Evolutionary conservation across 495 filamentous ascomycete genomes (phyloP), one percentile per base, ranked within the genome.

Genomic region (Trichoderma asperelloides): DNA sequence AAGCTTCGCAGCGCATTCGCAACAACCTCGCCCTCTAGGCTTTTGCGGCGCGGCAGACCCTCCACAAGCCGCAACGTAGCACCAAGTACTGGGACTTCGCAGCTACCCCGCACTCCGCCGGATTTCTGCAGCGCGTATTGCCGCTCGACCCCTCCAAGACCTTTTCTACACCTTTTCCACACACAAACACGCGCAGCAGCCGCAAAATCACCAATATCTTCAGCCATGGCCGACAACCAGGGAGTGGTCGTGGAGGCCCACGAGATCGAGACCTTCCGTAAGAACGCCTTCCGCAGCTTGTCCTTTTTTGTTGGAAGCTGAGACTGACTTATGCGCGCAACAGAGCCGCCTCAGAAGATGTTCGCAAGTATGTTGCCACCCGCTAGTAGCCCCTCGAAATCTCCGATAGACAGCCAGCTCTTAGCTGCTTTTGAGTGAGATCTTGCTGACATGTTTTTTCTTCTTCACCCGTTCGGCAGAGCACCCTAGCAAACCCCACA

Each of bases 231-330:
- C 27, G 66, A 67, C 69, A 84, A 85, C 75, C 78, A 82, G 74
- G 80, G 86, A 4, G 91, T 93, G 79, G 92, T 96, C 68, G 82
- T 82, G 62, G 92, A 96, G 81, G 90, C 92, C 72, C 91, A 95
- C 78, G 81, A 90, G 74, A 90, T 92, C 70, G 88, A 93, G 77
- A 96, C 91, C 18, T 95, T 86, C 80, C 88, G 91, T 86, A 69
- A 76, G 80, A 74, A 71, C 65, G 70, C 65, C 55, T 68, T 60
- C 23, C 43, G 39, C 30, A 4, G 8, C 25, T 60, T 23, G 15
- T 43, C 43, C 16, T 37, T 28, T 12, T 11, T 49, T 15, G 5
- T 47, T 30, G 1, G 30, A 28, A 45, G 7, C 33, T 23, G 49
- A 68, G 69, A 68, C 75, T 75, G 33, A 74, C 68, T 41, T 3